Conservation (phyloP, 345 rosid genomes). For the Salix caprea region DNA sequence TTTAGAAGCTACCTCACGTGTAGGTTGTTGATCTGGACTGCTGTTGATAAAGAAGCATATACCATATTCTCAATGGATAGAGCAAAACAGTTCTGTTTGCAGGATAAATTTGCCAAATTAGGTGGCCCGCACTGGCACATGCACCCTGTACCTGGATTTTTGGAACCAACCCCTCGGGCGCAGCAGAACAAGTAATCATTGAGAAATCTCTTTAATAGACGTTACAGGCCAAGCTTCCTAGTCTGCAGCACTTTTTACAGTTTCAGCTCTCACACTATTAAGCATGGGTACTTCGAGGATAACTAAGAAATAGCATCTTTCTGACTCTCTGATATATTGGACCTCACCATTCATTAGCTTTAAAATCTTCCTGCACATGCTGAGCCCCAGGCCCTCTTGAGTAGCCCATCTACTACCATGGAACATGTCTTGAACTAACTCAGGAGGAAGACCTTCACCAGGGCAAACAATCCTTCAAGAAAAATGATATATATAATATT, state of each 20-base stretch:
- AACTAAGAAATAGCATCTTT: slow-evolving; percentile 69
- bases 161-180: background rate
- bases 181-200: background rate
- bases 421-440: slow-evolving; percentile 92
- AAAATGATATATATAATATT: background rate
- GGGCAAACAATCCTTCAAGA: slow-evolving; percentile 81
- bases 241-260: slow-evolving; percentile 23
- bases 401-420: slow-evolving; percentile 70
- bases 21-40: background rate
- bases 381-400: slow-evolving; percentile 85
- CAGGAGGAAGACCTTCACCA: slow-evolving; percentile 90
- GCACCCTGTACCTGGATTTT: slow-evolving; percentile 18
- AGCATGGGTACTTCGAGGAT: slow-evolving; percentile 64
- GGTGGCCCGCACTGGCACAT: slow-evolving; percentile 1
- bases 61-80: background rate
- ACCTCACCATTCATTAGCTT: slow-evolving; percentile 90
- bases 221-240: slow-evolving; percentile 16
- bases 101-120: slow-evolving; percentile 5
- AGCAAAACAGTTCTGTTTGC: background rate
- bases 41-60: background rate
- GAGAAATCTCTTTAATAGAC: slow-evolving; percentile 5
- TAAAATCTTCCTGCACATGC: slow-evolving; percentile 85
- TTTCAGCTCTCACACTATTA: background rate
- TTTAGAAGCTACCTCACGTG: background rate
- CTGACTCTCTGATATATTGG: slow-evolving; percentile 79